These are phyloP conservation scores for Hortiboletus flavorubellus DNA, from an alignment of 768 basidiomycete species.

Conservation along the genomic window DNA sequence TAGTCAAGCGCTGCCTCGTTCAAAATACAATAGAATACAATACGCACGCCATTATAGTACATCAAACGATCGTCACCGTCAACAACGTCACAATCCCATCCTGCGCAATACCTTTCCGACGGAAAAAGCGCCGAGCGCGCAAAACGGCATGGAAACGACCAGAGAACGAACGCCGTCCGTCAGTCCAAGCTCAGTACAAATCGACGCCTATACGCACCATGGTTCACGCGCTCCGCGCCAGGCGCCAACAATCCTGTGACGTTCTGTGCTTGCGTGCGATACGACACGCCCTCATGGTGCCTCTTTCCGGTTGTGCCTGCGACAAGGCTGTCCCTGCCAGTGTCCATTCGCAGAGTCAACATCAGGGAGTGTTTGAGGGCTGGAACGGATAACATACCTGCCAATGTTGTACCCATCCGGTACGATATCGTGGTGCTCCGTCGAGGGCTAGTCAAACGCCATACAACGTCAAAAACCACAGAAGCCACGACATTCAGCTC, in stretches of 20 bases:
- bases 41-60: neutral
- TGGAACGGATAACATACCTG: conserved; percentile 26
- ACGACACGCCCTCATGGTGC: conserved; percentile 43
- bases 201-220: conserved; percentile 32
- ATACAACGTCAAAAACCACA: neutral
- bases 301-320: conserved; percentile 36
- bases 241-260: conserved; percentile 52
- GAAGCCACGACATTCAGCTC: neutral
- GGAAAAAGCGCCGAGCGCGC: neutral
- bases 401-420: conserved; percentile 51
- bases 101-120: conserved; percentile 47
- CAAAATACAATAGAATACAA: neutral
- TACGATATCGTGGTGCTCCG: conserved; percentile 39
- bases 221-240: conserved; percentile 51
- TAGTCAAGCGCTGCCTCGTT: neutral
- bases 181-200: neutral
- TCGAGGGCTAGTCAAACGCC: conserved; percentile 19
- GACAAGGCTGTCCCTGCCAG: conserved; percentile 38
- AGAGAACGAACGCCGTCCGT: neutral
- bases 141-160: neutral
- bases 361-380: too few relatives aligned
- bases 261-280: conserved; percentile 43
- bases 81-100: conserved; percentile 56
- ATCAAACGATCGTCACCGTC: conserved; percentile 45
- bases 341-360: neutral